Evolutionary conservation across 106 monocot species (phyloP).

Genomic region (Phalaenopsis aphrodite): DNA sequence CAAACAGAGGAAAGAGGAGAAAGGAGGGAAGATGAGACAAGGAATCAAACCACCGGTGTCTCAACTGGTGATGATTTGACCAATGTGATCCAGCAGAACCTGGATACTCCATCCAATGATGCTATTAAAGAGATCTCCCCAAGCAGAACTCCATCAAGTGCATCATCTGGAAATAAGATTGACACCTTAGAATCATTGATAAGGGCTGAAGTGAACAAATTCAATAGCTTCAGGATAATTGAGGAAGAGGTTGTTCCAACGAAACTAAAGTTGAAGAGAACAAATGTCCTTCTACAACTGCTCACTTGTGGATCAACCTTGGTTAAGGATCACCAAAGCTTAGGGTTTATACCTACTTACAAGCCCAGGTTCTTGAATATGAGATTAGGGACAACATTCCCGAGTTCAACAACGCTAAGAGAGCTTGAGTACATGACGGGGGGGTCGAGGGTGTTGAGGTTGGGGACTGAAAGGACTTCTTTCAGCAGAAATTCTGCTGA

Average conservation of each 20-base stretch:
- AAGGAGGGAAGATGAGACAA: slow-evolving; percentile 3
- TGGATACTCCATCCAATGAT: not conserved
- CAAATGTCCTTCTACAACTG: slow-evolving; percentile 47
- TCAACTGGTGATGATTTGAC: slow-evolving; percentile 29
- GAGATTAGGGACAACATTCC: slow-evolving; percentile 36
- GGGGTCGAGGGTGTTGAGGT: slow-evolving; percentile 32
- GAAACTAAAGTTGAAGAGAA: slow-evolving; percentile 33
- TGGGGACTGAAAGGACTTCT: slow-evolving; percentile 48
- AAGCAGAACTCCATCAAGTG: slow-evolving; percentile 13
- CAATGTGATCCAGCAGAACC: slow-evolving; percentile 3
- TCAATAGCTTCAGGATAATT: slow-evolving; percentile 33
- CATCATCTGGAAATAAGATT: slow-evolving; percentile 28
- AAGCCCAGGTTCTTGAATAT: slow-evolving; percentile 37
- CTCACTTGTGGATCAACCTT: slow-evolving; percentile 63
- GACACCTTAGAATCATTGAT: slow-evolving; percentile 62
- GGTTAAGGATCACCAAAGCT: slow-evolving; percentile 50
- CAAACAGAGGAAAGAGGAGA: slow-evolving; percentile 38
- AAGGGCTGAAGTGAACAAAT: slow-evolving; percentile 27
- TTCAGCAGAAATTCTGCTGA: slow-evolving; percentile 64
- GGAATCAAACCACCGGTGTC: slow-evolving; percentile 5
- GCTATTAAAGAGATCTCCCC: slow-evolving; percentile 24
- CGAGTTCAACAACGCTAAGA: slow-evolving; percentile 23
- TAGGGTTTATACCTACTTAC: slow-evolving; percentile 38
- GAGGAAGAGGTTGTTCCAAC: slow-evolving; percentile 33
- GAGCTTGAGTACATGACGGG: slow-evolving; percentile 32